Evolutionary conservation across 2,329 filamentous ascomycete genomes (phyloP).

Genomic region (Corniculantispora saksenae): DNA sequence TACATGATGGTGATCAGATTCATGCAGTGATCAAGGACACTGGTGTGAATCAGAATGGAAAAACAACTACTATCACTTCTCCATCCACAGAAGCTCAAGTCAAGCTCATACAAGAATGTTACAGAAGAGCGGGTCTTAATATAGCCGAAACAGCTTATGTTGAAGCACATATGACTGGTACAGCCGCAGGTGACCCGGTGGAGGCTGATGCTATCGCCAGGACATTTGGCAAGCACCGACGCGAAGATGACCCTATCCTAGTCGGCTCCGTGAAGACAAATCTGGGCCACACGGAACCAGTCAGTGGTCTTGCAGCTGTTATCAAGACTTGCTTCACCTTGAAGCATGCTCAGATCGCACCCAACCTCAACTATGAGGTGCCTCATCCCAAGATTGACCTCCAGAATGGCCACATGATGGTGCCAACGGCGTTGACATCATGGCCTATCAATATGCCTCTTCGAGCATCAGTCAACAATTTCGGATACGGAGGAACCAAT

Average conservation of each 20-base stretch:
- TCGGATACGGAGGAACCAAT: conserved; percentile 11
- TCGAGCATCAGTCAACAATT: conserved; percentile 17
- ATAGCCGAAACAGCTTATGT: conserved; percentile 31
- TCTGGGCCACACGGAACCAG: conserved; percentile 32
- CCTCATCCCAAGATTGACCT: conserved; percentile 25
- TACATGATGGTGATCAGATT: conserved; percentile 36
- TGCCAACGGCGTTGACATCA: conserved; percentile 25
- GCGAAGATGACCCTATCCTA: background rate
- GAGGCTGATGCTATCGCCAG: conserved; percentile 27
- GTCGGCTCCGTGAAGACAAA: conserved; percentile 30
- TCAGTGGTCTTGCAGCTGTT: conserved; percentile 27
- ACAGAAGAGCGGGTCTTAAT: conserved; percentile 23
- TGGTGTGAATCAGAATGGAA: conserved; percentile 41
- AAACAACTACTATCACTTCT: conserved; percentile 44
- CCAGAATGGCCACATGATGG: conserved; percentile 25
- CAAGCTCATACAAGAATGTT: background rate
- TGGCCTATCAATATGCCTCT: conserved; percentile 7
- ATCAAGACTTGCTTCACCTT: conserved; percentile 29
- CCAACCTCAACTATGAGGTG: background rate
- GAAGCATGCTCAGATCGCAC: conserved; percentile 18
- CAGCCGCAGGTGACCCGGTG: conserved; percentile 30
- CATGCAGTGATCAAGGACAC: conserved; percentile 36
- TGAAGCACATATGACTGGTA: conserved; percentile 45
- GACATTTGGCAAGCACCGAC: conserved; percentile 18
- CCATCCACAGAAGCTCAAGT: conserved; percentile 28